Conservation (phyloP, 2,329 filamentous ascomycete species). For the Piedraia hortae region DNA sequence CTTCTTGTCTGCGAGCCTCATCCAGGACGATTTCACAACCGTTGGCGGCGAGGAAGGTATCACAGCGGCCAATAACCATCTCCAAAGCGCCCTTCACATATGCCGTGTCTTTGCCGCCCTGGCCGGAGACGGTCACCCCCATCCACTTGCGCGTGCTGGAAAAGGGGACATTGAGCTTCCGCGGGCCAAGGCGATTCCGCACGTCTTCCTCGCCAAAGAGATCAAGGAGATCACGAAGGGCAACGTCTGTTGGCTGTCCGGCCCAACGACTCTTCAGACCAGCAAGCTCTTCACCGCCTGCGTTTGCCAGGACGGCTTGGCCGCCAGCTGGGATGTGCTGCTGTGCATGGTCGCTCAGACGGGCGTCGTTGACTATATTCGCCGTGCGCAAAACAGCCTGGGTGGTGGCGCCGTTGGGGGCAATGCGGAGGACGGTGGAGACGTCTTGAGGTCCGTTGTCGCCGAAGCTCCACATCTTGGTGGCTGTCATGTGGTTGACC, state of each 20-base stretch:
- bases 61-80: conserved; percentile 58
- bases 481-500: conserved; percentile 93
- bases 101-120: conserved; percentile 49
- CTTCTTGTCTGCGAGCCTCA: conserved; percentile 42
- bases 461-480: conserved; percentile 77
- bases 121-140: conserved; percentile 54
- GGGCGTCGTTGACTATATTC: conserved; percentile 87
- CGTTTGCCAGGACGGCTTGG: conserved; percentile 64
- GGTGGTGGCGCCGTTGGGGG: conserved; percentile 41
- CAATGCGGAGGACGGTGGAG: conserved; percentile 23
- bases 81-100: conserved; percentile 94
- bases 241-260: conserved; percentile 88
- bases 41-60: conserved; percentile 67
- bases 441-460: conserved; percentile 32
- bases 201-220: conserved; percentile 77
- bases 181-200: conserved; percentile 56
- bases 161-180: conserved; percentile 70
- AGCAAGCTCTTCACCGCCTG: conserved; percentile 30
- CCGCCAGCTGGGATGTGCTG: conserved; percentile 33
- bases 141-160: conserved; percentile 98
- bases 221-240: conserved; percentile 83
- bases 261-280: conserved; percentile 69
- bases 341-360: conserved; percentile 37
- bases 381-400: conserved; percentile 67
- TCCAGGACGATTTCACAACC: conserved; percentile 72